Evolutionary conservation across 2,329 filamentous ascomycete genomes (phyloP).

Genomic region (Fusarium oligoseptatum): DNA sequence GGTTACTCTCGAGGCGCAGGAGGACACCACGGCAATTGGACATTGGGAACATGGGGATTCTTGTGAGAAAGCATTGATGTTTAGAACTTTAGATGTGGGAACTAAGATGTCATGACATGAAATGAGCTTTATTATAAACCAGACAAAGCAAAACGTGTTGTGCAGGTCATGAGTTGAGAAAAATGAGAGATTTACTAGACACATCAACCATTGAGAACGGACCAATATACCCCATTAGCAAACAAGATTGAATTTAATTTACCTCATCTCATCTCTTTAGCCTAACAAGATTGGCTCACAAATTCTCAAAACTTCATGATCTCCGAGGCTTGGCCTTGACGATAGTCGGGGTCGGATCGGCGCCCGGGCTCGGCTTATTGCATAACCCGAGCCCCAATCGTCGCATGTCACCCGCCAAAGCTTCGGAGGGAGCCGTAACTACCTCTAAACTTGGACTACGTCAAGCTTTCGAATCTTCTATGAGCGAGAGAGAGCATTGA

Average conservation of each 20-base stretch:
- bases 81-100: neutral
- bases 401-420: conserved; percentile 34
- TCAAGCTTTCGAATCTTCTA: conserved; percentile 37
- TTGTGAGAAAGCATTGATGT: conserved; percentile 45
- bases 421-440: neutral
- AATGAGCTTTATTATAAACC: conserved; percentile 8
- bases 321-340: conserved; percentile 20
- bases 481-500: conserved; percentile 16
- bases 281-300: neutral
- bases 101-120: conserved; percentile 10
- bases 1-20: conserved; percentile 57
- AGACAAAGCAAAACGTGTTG: neutral
- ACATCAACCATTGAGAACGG: neutral
- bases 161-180: neutral
- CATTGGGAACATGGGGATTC: conserved; percentile 73
- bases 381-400: conserved; percentile 43
- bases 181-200: conserved; percentile 14
- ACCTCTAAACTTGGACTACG: conserved; percentile 8
- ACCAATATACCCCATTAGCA: conserved; percentile 31
- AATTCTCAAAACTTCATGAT: conserved; percentile 10
- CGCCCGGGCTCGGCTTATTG: conserved; percentile 48
- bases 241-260: conserved; percentile 8
- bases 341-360: conserved; percentile 26
- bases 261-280: neutral
- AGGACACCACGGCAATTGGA: conserved; percentile 67